Conservation (phyloP, 441 rosid genomes). For the Isatis lusitanica region DNA sequence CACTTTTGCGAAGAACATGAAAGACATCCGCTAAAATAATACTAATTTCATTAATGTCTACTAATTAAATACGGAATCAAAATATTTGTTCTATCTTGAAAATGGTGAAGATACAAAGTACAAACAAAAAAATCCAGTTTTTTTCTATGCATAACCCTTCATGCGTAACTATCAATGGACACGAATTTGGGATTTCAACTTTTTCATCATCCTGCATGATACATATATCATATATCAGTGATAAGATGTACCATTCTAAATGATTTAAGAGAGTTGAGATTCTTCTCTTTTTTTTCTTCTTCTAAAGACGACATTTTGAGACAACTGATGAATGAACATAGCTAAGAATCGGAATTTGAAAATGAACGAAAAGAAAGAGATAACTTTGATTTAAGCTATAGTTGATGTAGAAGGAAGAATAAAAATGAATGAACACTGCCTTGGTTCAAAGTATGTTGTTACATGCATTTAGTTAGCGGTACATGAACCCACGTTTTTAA, state of each 20-base stretch:
- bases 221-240: neutral
- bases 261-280: constrained; percentile 6
- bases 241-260: constrained; percentile 9
- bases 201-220: neutral
- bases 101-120: neutral
- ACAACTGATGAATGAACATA: constrained; percentile 35
- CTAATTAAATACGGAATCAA: no score
- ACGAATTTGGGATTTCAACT: neutral
- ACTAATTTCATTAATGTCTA: no score
- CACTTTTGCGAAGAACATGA: no score
- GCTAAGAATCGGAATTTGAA: constrained; percentile 27
- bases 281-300: neutral
- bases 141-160: neutral
- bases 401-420: constrained; percentile 25
- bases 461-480: constrained; percentile 30
- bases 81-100: neutral
- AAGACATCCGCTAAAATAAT: no score
- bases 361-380: constrained; percentile 20
- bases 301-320: neutral
- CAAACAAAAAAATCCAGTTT: neutral
- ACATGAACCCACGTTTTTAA: constrained; percentile 32
- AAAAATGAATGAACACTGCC: constrained; percentile 30
- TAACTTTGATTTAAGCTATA: constrained; percentile 16
- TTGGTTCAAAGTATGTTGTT: constrained; percentile 38
- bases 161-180: neutral